phyloP scores from a whole-genome alignment of 192 early-diverging fungal species.

The Podila epicladia region DNA sequence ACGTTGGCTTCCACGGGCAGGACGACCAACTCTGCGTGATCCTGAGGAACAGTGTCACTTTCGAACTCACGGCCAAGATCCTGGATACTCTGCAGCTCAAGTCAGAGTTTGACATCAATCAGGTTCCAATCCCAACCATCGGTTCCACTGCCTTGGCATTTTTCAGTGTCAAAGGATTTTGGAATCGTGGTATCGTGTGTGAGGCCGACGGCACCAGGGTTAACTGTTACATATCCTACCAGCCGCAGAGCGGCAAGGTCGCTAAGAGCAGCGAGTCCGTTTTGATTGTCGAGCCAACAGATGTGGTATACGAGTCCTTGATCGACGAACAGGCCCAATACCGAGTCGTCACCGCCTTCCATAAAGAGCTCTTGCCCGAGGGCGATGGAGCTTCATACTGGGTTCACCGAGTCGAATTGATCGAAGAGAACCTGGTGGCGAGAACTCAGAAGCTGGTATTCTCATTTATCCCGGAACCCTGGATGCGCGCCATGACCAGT shows the following conservation, averaged over 20 bases:
- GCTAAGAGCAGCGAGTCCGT: constrained; percentile 11
- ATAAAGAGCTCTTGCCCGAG: constrained; percentile 40
- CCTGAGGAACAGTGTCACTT: constrained; percentile 23
- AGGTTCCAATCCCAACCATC: constrained; percentile 37
- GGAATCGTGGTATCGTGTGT: constrained; percentile 31
- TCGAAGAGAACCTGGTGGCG: constrained; percentile 13
- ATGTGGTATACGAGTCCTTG: constrained; percentile 16
- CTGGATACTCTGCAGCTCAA: constrained; percentile 42
- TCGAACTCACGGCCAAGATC: constrained; percentile 24
- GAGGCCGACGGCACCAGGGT: constrained; percentile 34
- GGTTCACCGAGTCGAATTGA: constrained; percentile 39
- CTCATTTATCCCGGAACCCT: constrained; percentile 46
- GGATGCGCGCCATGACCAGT: constrained; percentile 42
- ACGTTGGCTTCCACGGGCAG: constrained; percentile 34
- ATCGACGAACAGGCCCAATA: constrained; percentile 22
- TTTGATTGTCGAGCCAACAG: constrained; percentile 5
- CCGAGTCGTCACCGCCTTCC: constrained; percentile 16
- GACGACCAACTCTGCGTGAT: constrained; percentile 45
- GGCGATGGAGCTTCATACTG: constrained; percentile 42
- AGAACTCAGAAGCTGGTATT: constrained; percentile 22
- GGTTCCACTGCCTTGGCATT: constrained; percentile 23
- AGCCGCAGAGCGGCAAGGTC: constrained; percentile 22
- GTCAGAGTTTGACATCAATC: constrained; percentile 25
- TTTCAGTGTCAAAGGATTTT: constrained; percentile 28
- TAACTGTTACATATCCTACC: constrained; percentile 36